These are phyloP conservation scores for Penicillium glabrum DNA, from an alignment of 2,329 filamentous ascomycete genomes.

Conservation along the genomic window DNA sequence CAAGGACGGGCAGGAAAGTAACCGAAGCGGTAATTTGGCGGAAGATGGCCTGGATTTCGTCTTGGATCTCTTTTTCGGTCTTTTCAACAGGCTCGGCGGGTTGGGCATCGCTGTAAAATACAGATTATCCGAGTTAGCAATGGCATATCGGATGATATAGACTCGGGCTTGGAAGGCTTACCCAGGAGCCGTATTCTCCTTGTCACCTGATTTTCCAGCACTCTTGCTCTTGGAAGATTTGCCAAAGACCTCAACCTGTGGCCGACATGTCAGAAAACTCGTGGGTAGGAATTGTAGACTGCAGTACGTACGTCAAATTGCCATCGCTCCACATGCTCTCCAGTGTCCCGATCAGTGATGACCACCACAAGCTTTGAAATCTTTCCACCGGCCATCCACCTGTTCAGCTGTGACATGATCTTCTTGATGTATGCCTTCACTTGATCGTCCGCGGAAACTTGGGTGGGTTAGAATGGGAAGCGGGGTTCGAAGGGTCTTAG, in stretches of 20 bases:
- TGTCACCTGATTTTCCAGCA: conserved; percentile 55
- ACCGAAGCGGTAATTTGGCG: conserved; percentile 97
- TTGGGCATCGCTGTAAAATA: conserved; percentile 28
- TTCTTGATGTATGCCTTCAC: conserved; percentile 99
- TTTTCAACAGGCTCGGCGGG: conserved; percentile 60
- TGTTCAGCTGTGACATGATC: conserved; percentile 96
- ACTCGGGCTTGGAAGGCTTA: conserved; percentile 33
- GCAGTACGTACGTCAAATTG: conserved; percentile 77
- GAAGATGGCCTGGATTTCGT: conserved; percentile 95
- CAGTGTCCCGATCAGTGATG: conserved; percentile 94
- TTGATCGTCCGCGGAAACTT: conserved; percentile 92
- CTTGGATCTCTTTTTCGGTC: conserved; percentile 89
- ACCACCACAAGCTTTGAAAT: conserved; percentile 97
- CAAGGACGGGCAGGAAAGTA: conserved; percentile 90
- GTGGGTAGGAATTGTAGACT: background rate
- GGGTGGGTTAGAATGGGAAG: conserved; percentile 10
- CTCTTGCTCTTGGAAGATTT: conserved; percentile 52
- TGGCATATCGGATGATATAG: background rate
- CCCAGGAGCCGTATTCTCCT: conserved; percentile 67
- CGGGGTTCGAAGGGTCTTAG: background rate
- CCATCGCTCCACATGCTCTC: conserved; percentile 94
- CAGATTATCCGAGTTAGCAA: background rate
- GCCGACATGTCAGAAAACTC: conserved; percentile 6
- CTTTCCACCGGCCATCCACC: conserved; percentile 96
- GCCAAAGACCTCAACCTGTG: conserved; percentile 58